Conservation (phyloP, 106 monocot species). For the Allium sativum region DNA sequence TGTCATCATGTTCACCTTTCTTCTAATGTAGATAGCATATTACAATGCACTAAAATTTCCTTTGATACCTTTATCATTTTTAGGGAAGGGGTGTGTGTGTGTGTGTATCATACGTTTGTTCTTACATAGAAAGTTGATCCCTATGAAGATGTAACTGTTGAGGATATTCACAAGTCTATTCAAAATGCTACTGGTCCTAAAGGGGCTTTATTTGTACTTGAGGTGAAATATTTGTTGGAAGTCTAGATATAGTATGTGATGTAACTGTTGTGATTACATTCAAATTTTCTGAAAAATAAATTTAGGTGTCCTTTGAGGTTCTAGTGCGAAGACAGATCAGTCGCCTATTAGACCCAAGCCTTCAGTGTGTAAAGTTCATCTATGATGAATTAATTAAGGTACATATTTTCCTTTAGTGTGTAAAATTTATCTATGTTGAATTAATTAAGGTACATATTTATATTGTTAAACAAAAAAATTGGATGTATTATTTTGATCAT, state of each 20-base stretch:
- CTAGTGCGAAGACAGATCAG: conserved; percentile 87
- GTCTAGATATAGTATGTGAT: too few species aligned
- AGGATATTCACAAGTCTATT: conserved; percentile 90
- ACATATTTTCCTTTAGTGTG: too few species aligned
- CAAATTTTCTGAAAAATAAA: neutral
- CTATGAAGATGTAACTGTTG: conserved; percentile 88
- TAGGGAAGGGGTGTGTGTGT: neutral
- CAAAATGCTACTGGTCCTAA: conserved; percentile 98
- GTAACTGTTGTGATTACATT: neutral
- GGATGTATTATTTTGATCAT: neutral
- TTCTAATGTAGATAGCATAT: too few species aligned
- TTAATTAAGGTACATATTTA: conserved; percentile 57
- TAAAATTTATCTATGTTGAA: too few species aligned
- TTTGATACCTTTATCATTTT: neutral
- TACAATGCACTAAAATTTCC: too few species aligned
- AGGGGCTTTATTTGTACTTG: conserved; percentile 96
- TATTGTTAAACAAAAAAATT: neutral
- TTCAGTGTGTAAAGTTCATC: conserved; percentile 94
- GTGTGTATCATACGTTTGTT: neutral
- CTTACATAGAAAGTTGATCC: conserved; percentile 85
- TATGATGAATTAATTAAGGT: too few species aligned
- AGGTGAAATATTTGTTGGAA: conserved; percentile 24
- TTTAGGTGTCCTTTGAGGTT: conserved; percentile 94
- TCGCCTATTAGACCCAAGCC: conserved; percentile 91
- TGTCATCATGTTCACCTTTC: neutral